phyloP scores from a whole-genome alignment of 2,329 filamentous ascomycete species.

The Colletotrichum eremochloae region DNA sequence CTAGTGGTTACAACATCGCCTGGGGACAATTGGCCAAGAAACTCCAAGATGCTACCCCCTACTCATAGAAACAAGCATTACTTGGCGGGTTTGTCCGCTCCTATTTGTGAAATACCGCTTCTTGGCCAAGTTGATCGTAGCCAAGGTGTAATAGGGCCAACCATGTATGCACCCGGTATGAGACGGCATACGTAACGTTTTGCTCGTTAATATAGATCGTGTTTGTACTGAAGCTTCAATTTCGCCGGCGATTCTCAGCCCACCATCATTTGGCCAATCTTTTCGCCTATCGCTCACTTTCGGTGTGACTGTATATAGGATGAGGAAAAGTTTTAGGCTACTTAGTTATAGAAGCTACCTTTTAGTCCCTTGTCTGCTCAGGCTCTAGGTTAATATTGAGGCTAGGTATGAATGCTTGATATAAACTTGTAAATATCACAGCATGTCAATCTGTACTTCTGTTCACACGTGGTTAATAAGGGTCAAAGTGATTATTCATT shows the following conservation, averaged over 20 bases:
- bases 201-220: not conserved
- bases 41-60: not conserved
- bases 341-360: no score
- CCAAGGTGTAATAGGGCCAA: no score
- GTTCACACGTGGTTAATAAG: no score
- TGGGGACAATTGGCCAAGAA: not conserved
- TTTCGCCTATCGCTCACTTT: not conserved
- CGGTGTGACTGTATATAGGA: no score
- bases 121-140: not conserved
- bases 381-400: no score
- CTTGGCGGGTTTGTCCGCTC: not conserved
- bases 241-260: not conserved
- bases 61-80: not conserved
- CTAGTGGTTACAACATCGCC: not conserved
- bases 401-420: no score
- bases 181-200: not conserved
- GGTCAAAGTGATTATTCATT: no score
- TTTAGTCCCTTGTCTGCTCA: no score
- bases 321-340: no score
- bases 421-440: no score
- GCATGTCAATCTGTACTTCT: no score
- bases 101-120: not conserved
- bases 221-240: not conserved
- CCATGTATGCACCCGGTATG: not conserved
- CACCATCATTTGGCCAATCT: not conserved